These are phyloP conservation scores for Blastobotrys aristatus DNA, from an alignment of 1,139 yeast genomes.

Conservation along the genomic window DNA sequence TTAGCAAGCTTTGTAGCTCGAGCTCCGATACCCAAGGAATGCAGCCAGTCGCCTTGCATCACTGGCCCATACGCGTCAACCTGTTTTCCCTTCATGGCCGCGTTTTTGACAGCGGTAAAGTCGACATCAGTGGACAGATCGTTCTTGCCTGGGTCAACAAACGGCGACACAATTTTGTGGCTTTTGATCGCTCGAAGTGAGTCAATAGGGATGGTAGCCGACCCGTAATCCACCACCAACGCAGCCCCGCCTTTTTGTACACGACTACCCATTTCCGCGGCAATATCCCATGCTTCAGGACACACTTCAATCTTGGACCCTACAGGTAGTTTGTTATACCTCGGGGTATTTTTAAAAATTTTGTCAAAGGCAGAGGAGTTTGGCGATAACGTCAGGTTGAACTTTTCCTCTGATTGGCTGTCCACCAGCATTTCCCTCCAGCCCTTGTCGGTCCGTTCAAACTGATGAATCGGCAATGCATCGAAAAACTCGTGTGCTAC, in stretches of 20 bases:
- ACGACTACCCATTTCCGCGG: constrained; percentile 32
- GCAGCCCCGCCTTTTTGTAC: constrained; percentile 45
- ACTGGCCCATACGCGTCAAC: constrained; percentile 51
- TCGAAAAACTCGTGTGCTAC: constrained; percentile 86
- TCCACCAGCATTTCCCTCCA: constrained; percentile 81
- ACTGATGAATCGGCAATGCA: constrained; percentile 75
- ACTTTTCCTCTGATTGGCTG: constrained; percentile 26
- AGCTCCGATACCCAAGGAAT: constrained; percentile 69
- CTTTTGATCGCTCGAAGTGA: constrained; percentile 68
- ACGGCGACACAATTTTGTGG: constrained; percentile 77
- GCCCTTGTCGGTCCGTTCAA: constrained; percentile 46
- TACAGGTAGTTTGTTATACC: constrained; percentile 52
- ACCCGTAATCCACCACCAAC: constrained; percentile 74
- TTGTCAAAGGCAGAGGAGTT: constrained; percentile 44
- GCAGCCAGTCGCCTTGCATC: constrained; percentile 78
- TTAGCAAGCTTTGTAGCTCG: constrained; percentile 45
- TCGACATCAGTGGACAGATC: constrained; percentile 85
- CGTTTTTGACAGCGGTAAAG: constrained; percentile 50
- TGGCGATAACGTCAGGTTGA: constrained; percentile 57
- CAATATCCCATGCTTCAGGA: constrained; percentile 58
- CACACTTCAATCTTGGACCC: constrained; percentile 68
- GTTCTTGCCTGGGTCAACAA: constrained; percentile 67
- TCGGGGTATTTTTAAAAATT: constrained; percentile 36
- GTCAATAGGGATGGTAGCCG: constrained; percentile 58
- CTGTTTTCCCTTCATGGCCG: constrained; percentile 31